Evolutionary conservation across 1,139 yeast genomes (phyloP).

Genomic region (Yamadazyma diospyri): DNA sequence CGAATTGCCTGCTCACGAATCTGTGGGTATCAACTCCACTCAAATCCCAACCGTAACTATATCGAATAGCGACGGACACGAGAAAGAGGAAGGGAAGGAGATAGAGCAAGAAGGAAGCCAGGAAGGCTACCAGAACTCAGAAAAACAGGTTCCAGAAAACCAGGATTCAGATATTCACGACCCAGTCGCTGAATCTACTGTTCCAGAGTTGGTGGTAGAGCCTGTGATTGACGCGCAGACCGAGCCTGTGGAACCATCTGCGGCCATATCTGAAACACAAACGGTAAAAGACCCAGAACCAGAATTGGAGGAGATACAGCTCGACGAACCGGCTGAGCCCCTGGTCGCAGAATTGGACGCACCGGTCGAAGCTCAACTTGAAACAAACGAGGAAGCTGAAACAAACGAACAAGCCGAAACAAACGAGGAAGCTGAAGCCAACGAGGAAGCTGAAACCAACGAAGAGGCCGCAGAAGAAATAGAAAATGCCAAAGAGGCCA

Average conservation of each 20-base stretch:
- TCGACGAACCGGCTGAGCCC: not conserved
- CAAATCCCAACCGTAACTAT: not conserved
- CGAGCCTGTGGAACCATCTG: conserved; percentile 6
- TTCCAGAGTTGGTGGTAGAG: conserved; percentile 2
- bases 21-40: too few species aligned
- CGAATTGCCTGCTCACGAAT: conserved; percentile 8
- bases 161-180: conserved; percentile 5
- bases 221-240: not conserved
- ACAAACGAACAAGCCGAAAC: too few species aligned
- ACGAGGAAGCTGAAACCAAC: too few species aligned
- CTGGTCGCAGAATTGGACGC: conserved; percentile 2
- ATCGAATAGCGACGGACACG: conserved; percentile 7
- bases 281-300: too few species aligned
- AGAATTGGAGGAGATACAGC: conserved; percentile 5
- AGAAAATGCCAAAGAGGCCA: conserved; percentile 6
- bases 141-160: not conserved
- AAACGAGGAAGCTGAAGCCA: conserved; percentile 7
- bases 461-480: conserved; percentile 7
- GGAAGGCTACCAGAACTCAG: not conserved
- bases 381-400: conserved; percentile 7
- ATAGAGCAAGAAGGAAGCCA: not conserved
- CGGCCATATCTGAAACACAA: too few species aligned
- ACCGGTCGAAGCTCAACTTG: conserved; percentile 11
- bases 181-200: conserved; percentile 4
- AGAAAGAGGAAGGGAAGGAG: conserved; percentile 13